Evolutionary conservation across 305 asterid genomes (phyloP), one percentile per base, ranked within the genome.

Genomic region (Solanum hybrid): DNA sequence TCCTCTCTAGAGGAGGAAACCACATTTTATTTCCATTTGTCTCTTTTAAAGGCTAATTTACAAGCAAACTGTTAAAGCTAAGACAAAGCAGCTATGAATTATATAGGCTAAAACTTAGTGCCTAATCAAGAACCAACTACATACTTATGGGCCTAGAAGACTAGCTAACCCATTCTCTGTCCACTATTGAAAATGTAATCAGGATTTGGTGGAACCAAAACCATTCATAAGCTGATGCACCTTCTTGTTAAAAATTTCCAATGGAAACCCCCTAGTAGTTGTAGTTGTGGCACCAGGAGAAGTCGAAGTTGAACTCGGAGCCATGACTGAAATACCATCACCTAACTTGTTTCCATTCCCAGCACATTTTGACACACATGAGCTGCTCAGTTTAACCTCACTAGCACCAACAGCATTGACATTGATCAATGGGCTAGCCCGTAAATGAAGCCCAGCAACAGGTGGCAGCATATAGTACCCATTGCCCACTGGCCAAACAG

Each of bases 171-270:
- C 69, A 57, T 57, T 57, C 69, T 16, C 69, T 57, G 69, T 57
- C 69, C 69, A 18, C 69, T 57, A 57, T 20, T 57, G 69, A 57
- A 18, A 57, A 57, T 57, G n/a, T 18, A 57, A n/a, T 89, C 73
- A 93, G 87, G 95, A 90, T 89, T 92, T 91, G n/a, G 94, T 46
- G 2, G 86, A 78, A 16, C 84, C 80, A 31, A 94, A 89, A 76
- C 94, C 94, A 87, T 40, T 95, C 98, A 96, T 94, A 89, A 95
- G 93, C 89, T 96, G 98, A 91, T 93, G 97, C 92, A 95, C 98
- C 91, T 90, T 96, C 90, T 93, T 96, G 61, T 46, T 46, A 77
- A 92, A 95, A 28, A 91, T 89, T 95, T 92, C 95, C 91, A 93
- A 83, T 1, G 96, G 93, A 79, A 94, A 95, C n/a, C n/a, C 9